Evolutionary conservation across 805 yeast genomes (phyloP).

Genomic region (Saturnispora saitoi): DNA sequence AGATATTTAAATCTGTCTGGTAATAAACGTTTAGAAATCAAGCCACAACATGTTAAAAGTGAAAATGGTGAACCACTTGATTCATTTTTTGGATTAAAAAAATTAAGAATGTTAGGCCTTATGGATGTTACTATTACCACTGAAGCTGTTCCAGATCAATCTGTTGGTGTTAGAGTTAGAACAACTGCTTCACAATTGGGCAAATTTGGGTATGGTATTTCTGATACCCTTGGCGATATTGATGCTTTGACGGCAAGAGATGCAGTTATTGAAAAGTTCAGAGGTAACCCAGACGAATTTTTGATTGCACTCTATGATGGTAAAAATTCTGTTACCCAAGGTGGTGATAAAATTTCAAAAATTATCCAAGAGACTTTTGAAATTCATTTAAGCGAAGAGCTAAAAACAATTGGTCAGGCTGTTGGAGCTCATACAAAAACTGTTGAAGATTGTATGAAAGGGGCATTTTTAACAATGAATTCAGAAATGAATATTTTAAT

Average conservation of each 20-base stretch:
- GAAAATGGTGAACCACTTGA: conserved; percentile 60
- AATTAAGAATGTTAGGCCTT: conserved; percentile 68
- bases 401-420: conserved; percentile 34
- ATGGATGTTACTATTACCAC: conserved; percentile 94
- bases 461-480: conserved; percentile 72
- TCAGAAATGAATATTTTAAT: conserved; percentile 66
- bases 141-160: conserved; percentile 82
- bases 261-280: conserved; percentile 75
- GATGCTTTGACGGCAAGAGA: conserved; percentile 68
- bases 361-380: conserved; percentile 67
- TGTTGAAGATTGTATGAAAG: conserved; percentile 68
- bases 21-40: conserved; percentile 84
- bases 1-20: conserved; percentile 85
- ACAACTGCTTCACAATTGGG: conserved; percentile 78
- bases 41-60: conserved; percentile 43
- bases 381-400: conserved; percentile 57
- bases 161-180: conserved; percentile 73
- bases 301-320: conserved; percentile 84
- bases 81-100: conserved; percentile 50
- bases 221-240: conserved; percentile 72
- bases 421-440: conserved; percentile 37
- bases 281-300: conserved; percentile 77
- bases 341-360: conserved; percentile 61
- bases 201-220: conserved; percentile 78
- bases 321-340: conserved; percentile 43